Base-by-base conservation (phyloP, 768 basidiomycete genomes). In the Leucocoprinus leucothites region DNA sequence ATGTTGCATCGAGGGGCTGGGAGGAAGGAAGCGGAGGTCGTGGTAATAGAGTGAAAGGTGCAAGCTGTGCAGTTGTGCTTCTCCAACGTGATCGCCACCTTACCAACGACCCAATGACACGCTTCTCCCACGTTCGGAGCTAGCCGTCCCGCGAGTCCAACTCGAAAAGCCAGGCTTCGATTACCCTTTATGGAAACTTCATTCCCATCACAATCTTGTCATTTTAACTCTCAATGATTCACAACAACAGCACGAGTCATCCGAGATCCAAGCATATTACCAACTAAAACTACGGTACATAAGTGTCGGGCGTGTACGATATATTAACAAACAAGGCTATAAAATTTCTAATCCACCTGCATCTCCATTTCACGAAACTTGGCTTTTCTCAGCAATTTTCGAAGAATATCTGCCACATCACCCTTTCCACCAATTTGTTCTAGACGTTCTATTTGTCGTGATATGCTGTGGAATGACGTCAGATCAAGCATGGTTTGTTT, bases 391-490 rank as follows among this genome's bases (percentile, higher is more conserved):
- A 68, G 56, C n/a, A 69, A 57, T 24, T 56, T 64, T 22, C 62
- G 62, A 46, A 69, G 43, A 24, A 59, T 52, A 28, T 60, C 56
- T 18, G 65, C 48, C 9, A 63, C 57, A 14, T 56, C 57, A 11
- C 48, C 47, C 42, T 58, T 47, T 14, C 57, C 58, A 2, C 61
- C 44, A 19, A 61, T 62, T 13, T 42, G 51, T 42, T 70, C 66
- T 24, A 71, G 55, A 43, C 51, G 43, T 49, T 60, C 61, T 22
- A 68, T 69, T 34, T 61, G 63, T 40, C 26, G 51, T 1, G 60
- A 60, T 44, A 64, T 64, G 48, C 66, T 65, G 48, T 13, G 9
- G n/a, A 40, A 31, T 53, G 50, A 82, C 31, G 7, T 40, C 48
- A 57, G 35, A 28, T 31, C 31, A 42, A 25, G 26, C 22, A 34